Percentiles rank a stretch among this genome's conserved stretches.
phyloP scores from a whole-genome alignment of 345 rosid species.

The Erucastrum elatum region DNA sequence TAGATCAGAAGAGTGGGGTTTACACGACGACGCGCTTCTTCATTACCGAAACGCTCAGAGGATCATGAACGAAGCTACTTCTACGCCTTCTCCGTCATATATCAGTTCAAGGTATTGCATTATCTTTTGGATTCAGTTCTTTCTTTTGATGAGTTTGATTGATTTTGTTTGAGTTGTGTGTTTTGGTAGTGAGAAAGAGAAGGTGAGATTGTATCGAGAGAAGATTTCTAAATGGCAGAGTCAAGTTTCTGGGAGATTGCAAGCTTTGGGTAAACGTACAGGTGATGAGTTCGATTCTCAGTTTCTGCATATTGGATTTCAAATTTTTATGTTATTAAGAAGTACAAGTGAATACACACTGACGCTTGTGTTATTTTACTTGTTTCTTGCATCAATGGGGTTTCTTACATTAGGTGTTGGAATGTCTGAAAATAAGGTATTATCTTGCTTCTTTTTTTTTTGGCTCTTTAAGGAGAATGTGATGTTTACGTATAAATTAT shows the following conservation, averaged over 20 bases:
- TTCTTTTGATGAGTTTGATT: slow-evolving; percentile 3
- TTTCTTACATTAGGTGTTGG: slow-evolving; percentile 48
- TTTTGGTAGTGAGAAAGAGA: slow-evolving; percentile 65
- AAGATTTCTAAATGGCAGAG: slow-evolving; percentile 91
- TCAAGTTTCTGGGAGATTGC: slow-evolving; percentile 84
- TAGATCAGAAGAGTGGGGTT: slow-evolving; percentile 92
- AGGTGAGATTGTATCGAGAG: slow-evolving; percentile 75
- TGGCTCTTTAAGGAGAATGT: background rate
- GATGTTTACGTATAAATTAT: slow-evolving; percentile 6
- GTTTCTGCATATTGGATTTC: background rate
- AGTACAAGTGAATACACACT: background rate
- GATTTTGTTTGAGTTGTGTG: background rate
- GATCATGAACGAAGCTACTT: slow-evolving; percentile 63
- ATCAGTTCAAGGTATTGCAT: slow-evolving; percentile 55
- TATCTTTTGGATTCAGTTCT: background rate
- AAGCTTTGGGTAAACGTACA: slow-evolving; percentile 58
- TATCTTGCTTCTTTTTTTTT: slow-evolving; percentile 17
- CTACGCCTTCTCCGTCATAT: slow-evolving; percentile 70
- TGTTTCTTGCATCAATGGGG: slow-evolving; percentile 18
- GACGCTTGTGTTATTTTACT: background rate
- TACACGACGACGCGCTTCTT: slow-evolving; percentile 68
- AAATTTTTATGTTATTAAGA: background rate
- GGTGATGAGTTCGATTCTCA: slow-evolving; percentile 41
- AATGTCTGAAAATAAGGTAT: slow-evolving; percentile 66
- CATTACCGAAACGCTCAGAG: slow-evolving; percentile 83